These are phyloP conservation scores for Pseudopyricularia cyperi DNA, from an alignment of 2,329 filamentous ascomycete genomes.

Conservation along the genomic window DNA sequence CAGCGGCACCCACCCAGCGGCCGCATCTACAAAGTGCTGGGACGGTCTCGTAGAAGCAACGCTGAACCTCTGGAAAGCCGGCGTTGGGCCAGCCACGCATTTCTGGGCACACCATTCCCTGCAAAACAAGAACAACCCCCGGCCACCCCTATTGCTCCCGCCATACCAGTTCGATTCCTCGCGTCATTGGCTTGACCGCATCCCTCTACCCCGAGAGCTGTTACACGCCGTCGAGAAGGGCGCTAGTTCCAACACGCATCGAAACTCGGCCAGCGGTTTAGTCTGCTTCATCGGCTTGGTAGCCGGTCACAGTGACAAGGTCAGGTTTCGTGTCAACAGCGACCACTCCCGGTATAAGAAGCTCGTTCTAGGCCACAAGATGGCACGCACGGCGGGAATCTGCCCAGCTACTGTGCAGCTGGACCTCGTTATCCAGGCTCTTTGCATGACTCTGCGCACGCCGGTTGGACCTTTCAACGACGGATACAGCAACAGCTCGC, in stretches of 20 bases:
- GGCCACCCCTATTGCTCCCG: slow-evolving; percentile 16
- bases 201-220: slow-evolving; percentile 5
- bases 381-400: slow-evolving; percentile 22
- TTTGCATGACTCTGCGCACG: slow-evolving; percentile 9
- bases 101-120: slow-evolving; percentile 23
- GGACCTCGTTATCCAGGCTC: slow-evolving; percentile 17
- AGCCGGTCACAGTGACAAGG: not conserved
- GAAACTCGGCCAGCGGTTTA: not conserved
- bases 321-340: slow-evolving; percentile 29
- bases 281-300: not conserved
- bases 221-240: not conserved
- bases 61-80: slow-evolving; percentile 24
- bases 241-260: not conserved
- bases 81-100: slow-evolving; percentile 11
- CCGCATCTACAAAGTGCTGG: not conserved
- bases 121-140: slow-evolving; percentile 12
- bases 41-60: slow-evolving; percentile 13
- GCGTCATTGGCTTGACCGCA: slow-evolving; percentile 20
- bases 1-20: slow-evolving; percentile 6
- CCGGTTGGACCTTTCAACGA: not conserved
- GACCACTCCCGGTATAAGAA: slow-evolving; percentile 17
- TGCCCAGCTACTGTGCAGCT: slow-evolving; percentile 23
- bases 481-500: not conserved
- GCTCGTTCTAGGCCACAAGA: slow-evolving; percentile 22
- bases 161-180: slow-evolving; percentile 27